Evolutionary conservation across 2,329 filamentous ascomycete genomes (phyloP).

Genomic region (Penicillium sumatraense): DNA sequence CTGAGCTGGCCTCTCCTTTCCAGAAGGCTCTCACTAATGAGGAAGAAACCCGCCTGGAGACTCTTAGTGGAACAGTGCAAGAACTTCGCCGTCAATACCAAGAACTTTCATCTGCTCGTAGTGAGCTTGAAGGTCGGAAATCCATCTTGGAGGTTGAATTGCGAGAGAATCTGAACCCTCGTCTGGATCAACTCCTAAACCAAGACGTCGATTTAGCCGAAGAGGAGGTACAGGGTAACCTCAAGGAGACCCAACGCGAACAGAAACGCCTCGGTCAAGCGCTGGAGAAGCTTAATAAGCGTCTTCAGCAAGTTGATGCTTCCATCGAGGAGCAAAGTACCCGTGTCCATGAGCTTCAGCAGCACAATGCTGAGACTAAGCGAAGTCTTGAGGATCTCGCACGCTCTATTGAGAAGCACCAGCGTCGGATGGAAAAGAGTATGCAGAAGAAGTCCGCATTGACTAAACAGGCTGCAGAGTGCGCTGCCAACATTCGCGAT

Average conservation of each 20-base stretch:
- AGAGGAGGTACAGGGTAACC: conserved; percentile 62
- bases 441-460: conserved; percentile 85
- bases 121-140: conserved; percentile 80
- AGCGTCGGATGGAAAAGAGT: conserved; percentile 89
- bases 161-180: conserved; percentile 84
- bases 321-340: conserved; percentile 66
- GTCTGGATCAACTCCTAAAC: conserved; percentile 81
- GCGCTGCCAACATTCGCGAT: conserved; percentile 86
- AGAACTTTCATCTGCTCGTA: conserved; percentile 71
- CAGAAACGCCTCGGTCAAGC: conserved; percentile 76
- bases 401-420: conserved; percentile 77
- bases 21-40: conserved; percentile 82
- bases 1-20: conserved; percentile 83
- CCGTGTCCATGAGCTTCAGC: conserved; percentile 63
- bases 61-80: conserved; percentile 70
- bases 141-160: conserved; percentile 83
- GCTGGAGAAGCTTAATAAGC: conserved; percentile 68
- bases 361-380: conserved; percentile 66
- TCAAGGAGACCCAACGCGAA: conserved; percentile 80
- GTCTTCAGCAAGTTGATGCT: conserved; percentile 74
- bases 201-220: conserved; percentile 71
- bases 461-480: conserved; percentile 76
- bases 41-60: conserved; percentile 82
- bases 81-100: conserved; percentile 77
- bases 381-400: conserved; percentile 76